These are phyloP conservation scores for Boletus rex-veris DNA, from an alignment of 768 basidiomycete genomes.

Conservation along the genomic window DNA sequence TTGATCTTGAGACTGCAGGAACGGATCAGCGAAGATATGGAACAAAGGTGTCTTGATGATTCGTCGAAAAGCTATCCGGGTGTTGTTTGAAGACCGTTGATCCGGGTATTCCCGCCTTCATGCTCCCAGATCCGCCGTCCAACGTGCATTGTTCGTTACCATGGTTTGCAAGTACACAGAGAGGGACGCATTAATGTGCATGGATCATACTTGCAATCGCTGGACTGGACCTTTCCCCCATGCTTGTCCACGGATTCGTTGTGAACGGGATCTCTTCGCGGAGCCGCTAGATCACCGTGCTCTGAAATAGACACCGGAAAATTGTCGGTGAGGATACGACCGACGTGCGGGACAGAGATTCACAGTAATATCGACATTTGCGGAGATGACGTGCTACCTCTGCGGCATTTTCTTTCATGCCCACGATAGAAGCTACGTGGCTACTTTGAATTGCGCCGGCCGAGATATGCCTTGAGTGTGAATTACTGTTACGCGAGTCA, in stretches of 20 bases:
- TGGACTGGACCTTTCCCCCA: too few relatives aligned
- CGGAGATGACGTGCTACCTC: not conserved
- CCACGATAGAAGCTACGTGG: too few relatives aligned
- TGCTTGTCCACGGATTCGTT: not conserved
- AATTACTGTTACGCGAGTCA: not conserved
- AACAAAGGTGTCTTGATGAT: not conserved
- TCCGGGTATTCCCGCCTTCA: not conserved
- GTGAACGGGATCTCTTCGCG: not conserved
- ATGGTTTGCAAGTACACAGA: too few relatives aligned
- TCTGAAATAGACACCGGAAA: not conserved
- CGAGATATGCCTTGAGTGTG: not conserved
- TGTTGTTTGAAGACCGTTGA: not conserved
- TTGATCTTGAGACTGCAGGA: not conserved
- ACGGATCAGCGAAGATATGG: not conserved
- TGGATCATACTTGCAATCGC: too few relatives aligned
- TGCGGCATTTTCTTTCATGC: too few relatives aligned
- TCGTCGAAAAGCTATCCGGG: not conserved
- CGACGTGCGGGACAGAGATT: not conserved
- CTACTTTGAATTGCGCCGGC: too few relatives aligned
- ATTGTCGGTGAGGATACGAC: not conserved
- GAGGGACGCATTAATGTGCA: too few relatives aligned
- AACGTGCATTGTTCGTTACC: not conserved
- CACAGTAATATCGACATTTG: not conserved
- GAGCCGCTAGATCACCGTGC: not conserved
- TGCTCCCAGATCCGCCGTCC: not conserved